Conservation (phyloP, 129 eudicot species). For the Erigeron canadensis region DNA sequence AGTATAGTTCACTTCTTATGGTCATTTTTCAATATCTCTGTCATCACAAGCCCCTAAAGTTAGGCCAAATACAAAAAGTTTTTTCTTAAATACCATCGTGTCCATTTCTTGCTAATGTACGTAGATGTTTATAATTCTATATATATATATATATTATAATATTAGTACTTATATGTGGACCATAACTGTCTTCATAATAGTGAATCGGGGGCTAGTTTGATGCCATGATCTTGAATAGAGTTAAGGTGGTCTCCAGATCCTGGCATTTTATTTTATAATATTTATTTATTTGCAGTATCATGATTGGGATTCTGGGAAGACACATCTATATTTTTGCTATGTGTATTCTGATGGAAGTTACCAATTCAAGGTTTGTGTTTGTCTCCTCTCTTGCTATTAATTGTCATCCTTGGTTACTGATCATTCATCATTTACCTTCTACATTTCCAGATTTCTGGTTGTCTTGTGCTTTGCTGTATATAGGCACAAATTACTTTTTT, state of each 20-base stretch:
- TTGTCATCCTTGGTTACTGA: not conserved
- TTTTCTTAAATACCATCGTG: not conserved
- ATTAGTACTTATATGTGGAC: too few relatives aligned
- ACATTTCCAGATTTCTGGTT: not conserved
- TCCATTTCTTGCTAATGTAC: not conserved
- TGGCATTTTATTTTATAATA: not conserved
- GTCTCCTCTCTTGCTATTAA: not conserved
- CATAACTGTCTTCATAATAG: not conserved
- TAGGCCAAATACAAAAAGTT: not conserved
- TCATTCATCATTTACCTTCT: slow-evolving; percentile 8
- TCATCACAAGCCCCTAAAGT: not conserved
- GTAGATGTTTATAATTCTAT: not conserved
- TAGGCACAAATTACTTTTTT: not conserved
- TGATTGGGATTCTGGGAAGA: slow-evolving; percentile 52
- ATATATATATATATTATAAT: too few relatives aligned
- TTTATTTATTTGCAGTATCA: slow-evolving; percentile 38
- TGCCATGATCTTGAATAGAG: not conserved
- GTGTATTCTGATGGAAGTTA: slow-evolving; percentile 43
- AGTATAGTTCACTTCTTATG: not conserved
- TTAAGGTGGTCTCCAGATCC: not conserved
- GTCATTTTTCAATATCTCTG: not conserved
- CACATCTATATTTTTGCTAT: slow-evolving; percentile 42
- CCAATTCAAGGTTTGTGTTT: slow-evolving; percentile 43
- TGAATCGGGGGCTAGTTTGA: not conserved
- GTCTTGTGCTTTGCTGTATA: not conserved